phyloP scores from a whole-genome alignment of 2,329 filamentous ascomycete genomes.

The Colletotrichum lini region DNA sequence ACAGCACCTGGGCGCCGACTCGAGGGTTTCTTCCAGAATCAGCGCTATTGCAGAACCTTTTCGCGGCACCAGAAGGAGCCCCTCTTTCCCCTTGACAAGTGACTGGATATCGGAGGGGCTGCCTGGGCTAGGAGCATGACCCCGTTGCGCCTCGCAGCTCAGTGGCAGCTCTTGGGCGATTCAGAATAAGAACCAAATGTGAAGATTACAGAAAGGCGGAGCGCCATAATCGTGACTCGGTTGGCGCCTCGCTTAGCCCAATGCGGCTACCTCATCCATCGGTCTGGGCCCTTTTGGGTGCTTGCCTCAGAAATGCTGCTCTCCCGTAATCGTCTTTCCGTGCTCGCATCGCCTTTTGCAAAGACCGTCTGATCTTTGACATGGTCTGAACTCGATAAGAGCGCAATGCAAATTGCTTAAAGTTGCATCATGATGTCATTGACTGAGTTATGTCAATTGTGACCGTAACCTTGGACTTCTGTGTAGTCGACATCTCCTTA shows the following conservation, averaged over 20 bases:
- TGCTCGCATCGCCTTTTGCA: constrained; percentile 8
- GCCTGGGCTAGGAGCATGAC: not conserved
- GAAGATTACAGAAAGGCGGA: not conserved
- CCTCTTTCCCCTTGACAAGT: not conserved
- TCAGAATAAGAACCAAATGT: not conserved
- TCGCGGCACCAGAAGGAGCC: not conserved
- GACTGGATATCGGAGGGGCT: not conserved
- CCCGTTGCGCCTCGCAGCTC: not conserved
- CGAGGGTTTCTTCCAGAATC: not conserved
- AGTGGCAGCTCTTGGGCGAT: not conserved
- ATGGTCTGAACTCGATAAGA: not conserved
- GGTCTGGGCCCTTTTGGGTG: constrained; percentile 6
- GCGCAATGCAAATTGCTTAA: not conserved
- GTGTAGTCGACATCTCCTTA: too few relatives aligned
- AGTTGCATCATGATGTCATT: constrained; percentile 18
- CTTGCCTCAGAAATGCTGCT: not conserved
- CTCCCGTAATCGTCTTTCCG: not conserved
- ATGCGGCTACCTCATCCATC: constrained; percentile 9
- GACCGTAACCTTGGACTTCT: not conserved
- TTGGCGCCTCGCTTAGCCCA: not conserved
- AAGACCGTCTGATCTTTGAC: constrained; percentile 2
- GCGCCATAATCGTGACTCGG: not conserved
- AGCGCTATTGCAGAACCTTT: not conserved
- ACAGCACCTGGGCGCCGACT: too few relatives aligned
- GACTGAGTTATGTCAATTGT: not conserved